These are phyloP conservation scores for Huntiella decipiens DNA, from an alignment of 2,329 filamentous ascomycete species.

Conservation along the genomic window DNA sequence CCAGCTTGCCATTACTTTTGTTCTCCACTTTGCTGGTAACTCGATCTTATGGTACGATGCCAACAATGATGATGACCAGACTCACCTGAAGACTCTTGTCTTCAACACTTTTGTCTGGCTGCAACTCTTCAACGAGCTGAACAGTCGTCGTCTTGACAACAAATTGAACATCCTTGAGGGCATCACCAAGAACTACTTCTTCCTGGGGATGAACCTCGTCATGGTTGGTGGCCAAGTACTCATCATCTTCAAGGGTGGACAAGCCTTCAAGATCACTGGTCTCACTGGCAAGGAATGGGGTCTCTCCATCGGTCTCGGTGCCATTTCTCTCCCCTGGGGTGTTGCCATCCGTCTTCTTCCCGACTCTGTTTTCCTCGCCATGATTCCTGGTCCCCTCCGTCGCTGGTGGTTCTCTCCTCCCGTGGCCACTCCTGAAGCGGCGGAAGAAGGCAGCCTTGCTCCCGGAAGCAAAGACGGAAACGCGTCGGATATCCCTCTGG, in stretches of 20 bases:
- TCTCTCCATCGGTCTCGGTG: slow-evolving; percentile 59
- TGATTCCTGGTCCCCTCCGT: slow-evolving; percentile 9
- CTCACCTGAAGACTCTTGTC: slow-evolving; percentile 37
- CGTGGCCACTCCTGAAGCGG: neutral
- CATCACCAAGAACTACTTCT: slow-evolving; percentile 61
- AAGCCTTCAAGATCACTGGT: slow-evolving; percentile 48
- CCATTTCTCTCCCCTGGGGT: slow-evolving; percentile 58
- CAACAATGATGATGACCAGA: slow-evolving; percentile 20
- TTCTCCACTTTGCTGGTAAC: slow-evolving; percentile 41
- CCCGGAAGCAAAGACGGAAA: neutral
- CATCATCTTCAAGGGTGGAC: slow-evolving; percentile 65
- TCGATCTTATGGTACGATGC: slow-evolving; percentile 32
- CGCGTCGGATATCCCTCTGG: neutral
- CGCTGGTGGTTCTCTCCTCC: slow-evolving; percentile 5
- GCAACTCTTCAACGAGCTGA: slow-evolving; percentile 65
- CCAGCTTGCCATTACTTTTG: slow-evolving; percentile 38
- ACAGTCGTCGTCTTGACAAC: slow-evolving; percentile 74
- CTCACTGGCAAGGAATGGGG: slow-evolving; percentile 60
- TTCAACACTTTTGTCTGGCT: slow-evolving; percentile 58
- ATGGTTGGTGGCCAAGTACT: slow-evolving; percentile 73
- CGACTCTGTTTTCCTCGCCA: slow-evolving; percentile 29
- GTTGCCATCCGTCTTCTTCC: slow-evolving; percentile 55
- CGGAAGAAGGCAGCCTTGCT: neutral
- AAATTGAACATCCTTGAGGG: slow-evolving; percentile 77
- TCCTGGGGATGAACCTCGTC: slow-evolving; percentile 58